phyloP scores from a whole-genome alignment of 2,329 filamentous ascomycete species.

The Xylariaceae sp. region DNA sequence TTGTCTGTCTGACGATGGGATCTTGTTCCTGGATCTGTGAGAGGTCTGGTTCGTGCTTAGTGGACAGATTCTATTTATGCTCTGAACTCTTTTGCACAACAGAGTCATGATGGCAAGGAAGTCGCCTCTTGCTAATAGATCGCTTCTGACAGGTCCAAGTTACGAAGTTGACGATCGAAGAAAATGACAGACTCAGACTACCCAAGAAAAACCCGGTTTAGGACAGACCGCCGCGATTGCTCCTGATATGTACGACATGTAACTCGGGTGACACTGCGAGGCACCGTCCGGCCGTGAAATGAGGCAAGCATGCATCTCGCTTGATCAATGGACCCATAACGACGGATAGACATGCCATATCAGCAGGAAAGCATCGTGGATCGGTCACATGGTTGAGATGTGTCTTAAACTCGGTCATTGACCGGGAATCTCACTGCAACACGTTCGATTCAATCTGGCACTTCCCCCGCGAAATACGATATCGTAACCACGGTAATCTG shows the following conservation, averaged over 20 bases:
- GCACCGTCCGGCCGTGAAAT: neutral
- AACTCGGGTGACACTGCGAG: slow-evolving; percentile 1
- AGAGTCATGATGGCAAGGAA: neutral
- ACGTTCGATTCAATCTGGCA: neutral
- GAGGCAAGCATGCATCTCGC: neutral
- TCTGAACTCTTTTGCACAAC: neutral
- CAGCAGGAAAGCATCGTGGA: neutral
- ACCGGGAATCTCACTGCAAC: neutral
- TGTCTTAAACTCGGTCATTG: too few species aligned
- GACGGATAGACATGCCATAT: neutral
- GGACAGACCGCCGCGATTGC: neutral
- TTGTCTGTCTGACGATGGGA: slow-evolving; percentile 9
- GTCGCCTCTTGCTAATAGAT: neutral
- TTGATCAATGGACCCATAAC: neutral
- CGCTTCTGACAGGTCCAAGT: neutral
- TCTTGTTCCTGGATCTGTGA: slow-evolving; percentile 1
- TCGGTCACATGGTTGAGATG: too few species aligned
- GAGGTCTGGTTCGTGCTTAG: neutral
- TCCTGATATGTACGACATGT: neutral
- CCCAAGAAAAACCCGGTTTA: neutral
- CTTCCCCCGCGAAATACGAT: neutral
- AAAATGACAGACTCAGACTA: neutral
- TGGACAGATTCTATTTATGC: neutral
- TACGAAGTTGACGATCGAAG: neutral
- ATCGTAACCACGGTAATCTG: neutral